Conservation (phyloP, 768 basidiomycete genomes). For the Xerocomellus intermedius region DNA sequence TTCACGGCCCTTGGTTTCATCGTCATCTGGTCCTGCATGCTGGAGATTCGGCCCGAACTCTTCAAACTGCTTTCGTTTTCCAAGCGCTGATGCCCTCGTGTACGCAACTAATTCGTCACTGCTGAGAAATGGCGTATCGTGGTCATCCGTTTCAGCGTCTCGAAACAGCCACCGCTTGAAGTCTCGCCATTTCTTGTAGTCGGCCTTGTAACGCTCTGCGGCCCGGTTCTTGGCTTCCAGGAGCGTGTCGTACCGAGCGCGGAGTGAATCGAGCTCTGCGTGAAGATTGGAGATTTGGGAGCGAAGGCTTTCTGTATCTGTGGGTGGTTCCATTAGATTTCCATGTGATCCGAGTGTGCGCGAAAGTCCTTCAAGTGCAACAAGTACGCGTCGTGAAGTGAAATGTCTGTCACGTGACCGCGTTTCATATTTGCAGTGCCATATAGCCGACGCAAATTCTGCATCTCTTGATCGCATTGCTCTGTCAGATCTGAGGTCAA, state of each 20-base stretch:
- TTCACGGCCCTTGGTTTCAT: not conserved
- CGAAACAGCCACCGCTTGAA: slow-evolving; percentile 45
- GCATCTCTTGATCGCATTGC: too few relatives aligned
- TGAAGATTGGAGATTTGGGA: slow-evolving; percentile 23
- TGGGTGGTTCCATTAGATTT: slow-evolving; percentile 2
- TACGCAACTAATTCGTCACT: slow-evolving; percentile 29
- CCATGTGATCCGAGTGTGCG: not conserved
- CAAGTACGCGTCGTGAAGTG: not conserved
- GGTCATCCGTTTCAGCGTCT: slow-evolving; percentile 32
- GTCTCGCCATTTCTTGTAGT: slow-evolving; percentile 53
- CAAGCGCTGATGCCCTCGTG: slow-evolving; percentile 20
- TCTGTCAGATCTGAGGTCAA: too few relatives aligned
- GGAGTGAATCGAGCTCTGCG: slow-evolving; percentile 35
- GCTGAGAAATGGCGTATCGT: slow-evolving; percentile 28
- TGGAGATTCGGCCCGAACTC: slow-evolving; percentile 16
- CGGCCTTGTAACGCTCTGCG: slow-evolving; percentile 45
- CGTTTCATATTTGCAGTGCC: too few relatives aligned
- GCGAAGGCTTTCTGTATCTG: slow-evolving; percentile 4
- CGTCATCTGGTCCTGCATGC: slow-evolving; percentile 1
- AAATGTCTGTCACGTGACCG: slow-evolving; percentile 24
- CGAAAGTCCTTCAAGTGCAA: not conserved
- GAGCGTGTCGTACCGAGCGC: slow-evolving; percentile 46
- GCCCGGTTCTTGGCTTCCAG: slow-evolving; percentile 43
- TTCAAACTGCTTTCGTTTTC: slow-evolving; percentile 30
- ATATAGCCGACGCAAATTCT: too few relatives aligned